A percentile compares a stretch with the other conserved stretches of the same genome.
phyloP scores from a whole-genome alignment of 208 protist genomes.

The Leishmania aethiopica region DNA sequence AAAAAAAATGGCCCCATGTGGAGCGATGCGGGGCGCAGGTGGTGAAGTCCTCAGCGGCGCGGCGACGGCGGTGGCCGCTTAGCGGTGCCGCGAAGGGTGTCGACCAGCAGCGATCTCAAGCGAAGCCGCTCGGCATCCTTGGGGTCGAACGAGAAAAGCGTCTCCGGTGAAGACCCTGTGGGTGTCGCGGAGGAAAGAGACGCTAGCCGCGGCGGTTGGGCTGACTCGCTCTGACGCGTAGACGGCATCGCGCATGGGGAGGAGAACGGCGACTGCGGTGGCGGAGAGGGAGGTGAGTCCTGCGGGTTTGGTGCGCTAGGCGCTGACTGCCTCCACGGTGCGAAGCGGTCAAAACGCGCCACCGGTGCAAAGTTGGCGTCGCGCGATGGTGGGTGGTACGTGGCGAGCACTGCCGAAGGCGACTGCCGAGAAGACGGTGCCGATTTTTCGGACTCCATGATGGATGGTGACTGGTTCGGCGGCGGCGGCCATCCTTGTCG shows the following conservation, averaged over 20 bases:
- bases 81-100: slow-evolving; percentile 14
- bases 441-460: background rate
- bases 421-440: background rate
- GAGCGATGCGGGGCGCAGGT: background rate
- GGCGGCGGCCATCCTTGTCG: background rate
- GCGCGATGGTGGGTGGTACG: background rate
- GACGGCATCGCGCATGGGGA: background rate
- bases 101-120: slow-evolving; percentile 17
- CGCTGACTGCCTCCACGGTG: background rate
- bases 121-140: slow-evolving; percentile 9
- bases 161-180: background rate
- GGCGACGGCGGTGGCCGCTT: background rate
- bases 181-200: background rate
- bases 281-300: background rate
- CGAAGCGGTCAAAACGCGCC: background rate
- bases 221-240: background rate
- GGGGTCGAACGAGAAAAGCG: background rate
- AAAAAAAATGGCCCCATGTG: background rate
- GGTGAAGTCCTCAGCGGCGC: background rate
- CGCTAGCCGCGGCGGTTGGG: background rate
- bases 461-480: background rate
- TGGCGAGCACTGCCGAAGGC: background rate
- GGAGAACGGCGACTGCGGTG: background rate
- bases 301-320: background rate
- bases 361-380: background rate